Conservation (phyloP, 225 moss, liverwort and hornwort genomes). For the Ulota crispa region DNA sequence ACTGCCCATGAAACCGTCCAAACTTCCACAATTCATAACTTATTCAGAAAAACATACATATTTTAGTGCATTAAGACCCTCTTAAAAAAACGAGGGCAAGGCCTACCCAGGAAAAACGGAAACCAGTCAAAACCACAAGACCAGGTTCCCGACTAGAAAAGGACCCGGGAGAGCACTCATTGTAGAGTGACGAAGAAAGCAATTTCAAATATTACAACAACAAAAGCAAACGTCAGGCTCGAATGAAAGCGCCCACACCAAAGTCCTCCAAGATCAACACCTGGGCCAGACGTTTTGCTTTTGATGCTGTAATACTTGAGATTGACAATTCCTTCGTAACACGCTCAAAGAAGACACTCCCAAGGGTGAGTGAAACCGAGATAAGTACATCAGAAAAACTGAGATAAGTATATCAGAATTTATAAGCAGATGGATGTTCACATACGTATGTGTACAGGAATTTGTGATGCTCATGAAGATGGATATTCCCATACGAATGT, state of each 20-base stretch:
- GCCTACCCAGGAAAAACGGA: neutral
- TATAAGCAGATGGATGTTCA: too few species aligned
- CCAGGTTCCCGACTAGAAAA: neutral
- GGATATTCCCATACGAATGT: neutral
- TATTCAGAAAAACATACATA: too few species aligned
- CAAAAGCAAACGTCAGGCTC: conserved; percentile 34
- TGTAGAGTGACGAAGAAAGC: neutral
- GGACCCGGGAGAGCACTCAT: neutral
- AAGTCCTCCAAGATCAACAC: neutral
- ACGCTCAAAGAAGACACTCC: conserved; percentile 6
- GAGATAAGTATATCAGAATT: too few species aligned
- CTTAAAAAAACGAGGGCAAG: neutral
- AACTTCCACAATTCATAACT: neutral
- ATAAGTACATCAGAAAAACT: too few species aligned
- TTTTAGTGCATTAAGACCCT: neutral
- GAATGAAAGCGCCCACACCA: neutral
- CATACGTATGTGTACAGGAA: neutral
- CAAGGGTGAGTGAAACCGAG: too few species aligned
- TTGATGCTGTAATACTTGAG: conserved; percentile 20
- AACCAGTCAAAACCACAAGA: neutral
- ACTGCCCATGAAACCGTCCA: too few species aligned
- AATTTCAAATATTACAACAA: conserved; percentile 32
- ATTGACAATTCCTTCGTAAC: conserved; percentile 10
- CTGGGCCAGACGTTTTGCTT: conserved; percentile 15
- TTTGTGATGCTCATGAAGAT: neutral